Conservation (phyloP, 2,329 filamentous ascomycete genomes). For the Chalaropsis ovoidea region DNA sequence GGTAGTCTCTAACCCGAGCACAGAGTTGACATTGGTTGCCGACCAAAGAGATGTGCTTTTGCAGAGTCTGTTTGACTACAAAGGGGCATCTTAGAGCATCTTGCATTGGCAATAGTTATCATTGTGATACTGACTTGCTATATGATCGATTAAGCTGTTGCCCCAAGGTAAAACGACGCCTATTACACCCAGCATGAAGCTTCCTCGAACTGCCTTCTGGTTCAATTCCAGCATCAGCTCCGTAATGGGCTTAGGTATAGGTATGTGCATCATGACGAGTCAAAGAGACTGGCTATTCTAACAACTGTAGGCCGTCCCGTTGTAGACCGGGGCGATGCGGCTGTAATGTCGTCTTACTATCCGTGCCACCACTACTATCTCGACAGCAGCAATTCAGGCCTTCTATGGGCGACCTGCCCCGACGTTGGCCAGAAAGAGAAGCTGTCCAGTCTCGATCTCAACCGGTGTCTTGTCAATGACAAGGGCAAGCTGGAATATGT, state of each 20-base stretch:
- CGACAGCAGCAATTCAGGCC: background rate
- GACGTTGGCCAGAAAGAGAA: conserved; percentile 14
- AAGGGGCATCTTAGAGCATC: background rate
- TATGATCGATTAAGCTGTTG: too few species aligned
- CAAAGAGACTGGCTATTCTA: background rate
- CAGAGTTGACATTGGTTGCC: background rate
- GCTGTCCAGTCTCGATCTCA: conserved; percentile 11
- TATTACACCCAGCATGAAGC: background rate
- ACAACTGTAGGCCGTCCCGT: background rate
- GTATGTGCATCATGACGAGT: background rate
- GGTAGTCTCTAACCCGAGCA: background rate
- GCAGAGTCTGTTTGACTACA: background rate
- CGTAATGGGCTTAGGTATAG: background rate
- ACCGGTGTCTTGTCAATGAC: conserved; percentile 17
- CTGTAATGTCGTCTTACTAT: conserved; percentile 1
- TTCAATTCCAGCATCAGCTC: background rate
- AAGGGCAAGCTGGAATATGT: conserved; percentile 7
- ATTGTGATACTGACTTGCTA: background rate
- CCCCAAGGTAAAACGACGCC: background rate
- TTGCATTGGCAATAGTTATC: background rate
- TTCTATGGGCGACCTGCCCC: conserved; percentile 11
- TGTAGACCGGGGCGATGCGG: background rate
- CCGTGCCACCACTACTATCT: conserved; percentile 13
- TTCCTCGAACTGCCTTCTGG: background rate
- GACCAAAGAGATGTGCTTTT: background rate